Evolutionary conservation across 176 grass and related monocot genomes (phyloP).

Genomic region (Pharus latifolius): DNA sequence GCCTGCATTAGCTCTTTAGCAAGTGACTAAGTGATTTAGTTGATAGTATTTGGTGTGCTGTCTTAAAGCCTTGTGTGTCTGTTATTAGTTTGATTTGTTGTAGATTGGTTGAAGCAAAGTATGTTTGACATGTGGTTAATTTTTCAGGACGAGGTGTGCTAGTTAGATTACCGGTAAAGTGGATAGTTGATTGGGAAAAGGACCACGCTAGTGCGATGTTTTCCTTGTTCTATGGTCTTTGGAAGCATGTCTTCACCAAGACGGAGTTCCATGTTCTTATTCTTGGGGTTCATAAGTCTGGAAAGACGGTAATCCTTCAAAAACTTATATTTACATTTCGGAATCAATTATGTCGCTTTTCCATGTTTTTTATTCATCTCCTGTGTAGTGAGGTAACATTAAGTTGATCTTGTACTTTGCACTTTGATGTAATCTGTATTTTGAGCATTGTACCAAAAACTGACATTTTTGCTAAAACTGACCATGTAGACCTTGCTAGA

Average conservation of each 20-base stretch:
- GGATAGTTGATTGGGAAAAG: neutral
- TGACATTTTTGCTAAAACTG: constrained; percentile 3
- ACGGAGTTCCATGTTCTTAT: constrained; percentile 89
- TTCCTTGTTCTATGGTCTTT: constrained; percentile 93
- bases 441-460: neutral
- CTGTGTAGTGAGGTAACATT: neutral
- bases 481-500: constrained; percentile 78
- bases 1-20: neutral
- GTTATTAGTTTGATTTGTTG: neutral
- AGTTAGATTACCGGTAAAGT: neutral
- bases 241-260: constrained; percentile 96
- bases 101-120: neutral
- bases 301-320: constrained; percentile 82
- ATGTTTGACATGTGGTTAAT: neutral
- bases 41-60: neutral
- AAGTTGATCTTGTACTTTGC: neutral
- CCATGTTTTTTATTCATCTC: neutral
- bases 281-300: constrained; percentile 86
- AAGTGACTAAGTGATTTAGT: neutral
- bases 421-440: neutral
- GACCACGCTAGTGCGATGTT: constrained; percentile 47
- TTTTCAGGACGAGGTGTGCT: neutral
- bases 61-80: neutral
- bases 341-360: neutral
- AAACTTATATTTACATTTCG: neutral